Conservation (phyloP, 192 early-diverging fungal species). For the Coemansia umbellata region DNA sequence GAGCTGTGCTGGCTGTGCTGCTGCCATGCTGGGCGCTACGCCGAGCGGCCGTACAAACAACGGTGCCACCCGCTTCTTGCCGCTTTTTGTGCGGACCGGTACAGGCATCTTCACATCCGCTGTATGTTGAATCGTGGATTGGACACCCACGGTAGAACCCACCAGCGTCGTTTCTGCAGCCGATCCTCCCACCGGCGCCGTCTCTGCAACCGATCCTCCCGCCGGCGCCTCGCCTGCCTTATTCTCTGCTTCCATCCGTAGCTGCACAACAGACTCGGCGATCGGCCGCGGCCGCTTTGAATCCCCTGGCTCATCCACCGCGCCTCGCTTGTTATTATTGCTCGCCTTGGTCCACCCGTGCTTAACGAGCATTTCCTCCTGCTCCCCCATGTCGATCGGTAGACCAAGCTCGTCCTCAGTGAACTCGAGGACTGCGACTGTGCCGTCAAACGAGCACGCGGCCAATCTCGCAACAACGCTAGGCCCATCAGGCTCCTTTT, state of each 20-base stretch:
- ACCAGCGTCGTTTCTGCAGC: background rate
- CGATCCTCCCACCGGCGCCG: conserved; percentile 10
- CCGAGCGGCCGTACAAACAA: conserved; percentile 51
- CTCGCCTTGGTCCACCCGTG: conserved; percentile 20
- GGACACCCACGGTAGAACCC: background rate
- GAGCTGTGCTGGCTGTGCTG: conserved; percentile 6
- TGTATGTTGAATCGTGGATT: background rate
- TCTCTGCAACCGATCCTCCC: conserved; percentile 24
- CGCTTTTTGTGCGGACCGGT: conserved; percentile 60
- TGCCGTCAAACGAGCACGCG: conserved; percentile 90
- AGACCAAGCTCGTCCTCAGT: conserved; percentile 63
- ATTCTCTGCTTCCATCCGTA: conserved; percentile 60
- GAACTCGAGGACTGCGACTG: conserved; percentile 73
- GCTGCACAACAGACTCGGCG: conserved; percentile 59
- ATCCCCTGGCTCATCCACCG: conserved; percentile 18
- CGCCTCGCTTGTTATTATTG: background rate
- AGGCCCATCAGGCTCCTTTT: too few relatives aligned
- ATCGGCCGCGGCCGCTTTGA: conserved; percentile 39
- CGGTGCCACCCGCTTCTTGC: conserved; percentile 82
- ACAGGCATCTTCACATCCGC: conserved; percentile 48
- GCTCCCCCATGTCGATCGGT: conserved; percentile 60
- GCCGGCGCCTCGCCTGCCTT: background rate
- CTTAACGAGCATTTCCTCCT: conserved; percentile 50
- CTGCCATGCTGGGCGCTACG: background rate
- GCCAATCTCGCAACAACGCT: conserved; percentile 52